Percentiles rank a stretch among this genome's conserved stretches.
Conservation (phyloP, 2,329 filamentous ascomycete species). For the Sporothrix humicola region DNA sequence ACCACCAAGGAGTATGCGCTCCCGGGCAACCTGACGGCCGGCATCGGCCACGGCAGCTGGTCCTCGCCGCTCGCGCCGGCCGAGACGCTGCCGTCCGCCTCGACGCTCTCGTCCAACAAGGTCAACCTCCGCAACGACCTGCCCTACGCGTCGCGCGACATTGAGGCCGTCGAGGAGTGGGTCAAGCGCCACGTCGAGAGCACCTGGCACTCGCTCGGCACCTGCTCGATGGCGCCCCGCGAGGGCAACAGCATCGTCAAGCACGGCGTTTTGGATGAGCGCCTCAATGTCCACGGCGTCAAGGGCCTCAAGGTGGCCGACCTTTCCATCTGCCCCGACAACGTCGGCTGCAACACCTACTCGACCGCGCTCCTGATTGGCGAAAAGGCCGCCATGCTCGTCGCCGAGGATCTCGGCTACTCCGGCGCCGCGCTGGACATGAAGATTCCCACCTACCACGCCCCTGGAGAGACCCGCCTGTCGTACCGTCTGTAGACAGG, state of each 20-base stretch:
- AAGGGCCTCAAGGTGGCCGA: conserved; percentile 79
- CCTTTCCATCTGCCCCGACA: conserved; percentile 77
- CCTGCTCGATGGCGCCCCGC: conserved; percentile 76
- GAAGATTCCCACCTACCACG: conserved; percentile 71
- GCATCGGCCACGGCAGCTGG: conserved; percentile 77
- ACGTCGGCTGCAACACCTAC: conserved; percentile 74
- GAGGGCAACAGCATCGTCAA: conserved; percentile 81
- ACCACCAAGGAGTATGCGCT: conserved; percentile 79
- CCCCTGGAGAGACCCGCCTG: conserved; percentile 55
- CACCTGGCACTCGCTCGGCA: conserved; percentile 72
- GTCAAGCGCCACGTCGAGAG: conserved; percentile 76
- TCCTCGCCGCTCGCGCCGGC: conserved; percentile 61
- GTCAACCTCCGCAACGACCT: conserved; percentile 67
- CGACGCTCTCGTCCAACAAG: conserved; percentile 66
- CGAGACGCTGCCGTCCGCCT: conserved; percentile 55
- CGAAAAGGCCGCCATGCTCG: conserved; percentile 73
- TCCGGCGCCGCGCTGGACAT: conserved; percentile 75
- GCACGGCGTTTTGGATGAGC: conserved; percentile 77
- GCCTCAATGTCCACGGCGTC: conserved; percentile 78
- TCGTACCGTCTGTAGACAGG: conserved; percentile 48
- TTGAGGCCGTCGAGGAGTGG: conserved; percentile 71
- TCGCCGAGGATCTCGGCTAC: conserved; percentile 76
- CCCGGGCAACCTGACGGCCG: conserved; percentile 71
- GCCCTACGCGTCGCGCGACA: conserved; percentile 67
- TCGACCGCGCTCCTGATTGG: conserved; percentile 75